Percentiles rank a stretch among this genome's conserved stretches.
phyloP scores from a whole-genome alignment of 495 filamentous ascomycete genomes.

The Cercophora scortea region DNA sequence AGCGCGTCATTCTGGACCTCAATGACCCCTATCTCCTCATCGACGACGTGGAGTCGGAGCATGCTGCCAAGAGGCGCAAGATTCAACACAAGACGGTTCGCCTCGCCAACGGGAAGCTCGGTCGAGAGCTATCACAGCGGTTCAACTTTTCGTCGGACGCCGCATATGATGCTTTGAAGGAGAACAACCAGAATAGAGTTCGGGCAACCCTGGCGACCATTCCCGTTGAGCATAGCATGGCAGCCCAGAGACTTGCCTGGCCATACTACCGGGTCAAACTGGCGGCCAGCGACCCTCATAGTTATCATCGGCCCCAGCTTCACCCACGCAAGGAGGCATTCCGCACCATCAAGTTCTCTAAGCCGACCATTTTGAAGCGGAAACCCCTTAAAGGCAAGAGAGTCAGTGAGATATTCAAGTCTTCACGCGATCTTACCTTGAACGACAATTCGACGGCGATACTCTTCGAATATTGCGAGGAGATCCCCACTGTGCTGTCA shows the following conservation, averaged over 20 bases:
- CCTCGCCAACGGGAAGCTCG: constrained; percentile 45
- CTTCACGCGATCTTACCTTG: constrained; percentile 68
- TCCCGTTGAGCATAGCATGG: constrained; percentile 82
- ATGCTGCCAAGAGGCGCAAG: constrained; percentile 40
- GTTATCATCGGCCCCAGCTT: constrained; percentile 76
- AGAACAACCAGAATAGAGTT: constrained; percentile 93
- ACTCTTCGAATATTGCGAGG: constrained; percentile 91
- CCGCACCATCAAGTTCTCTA: constrained; percentile 48
- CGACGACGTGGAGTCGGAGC: constrained; percentile 38
- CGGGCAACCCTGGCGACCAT: constrained; percentile 81
- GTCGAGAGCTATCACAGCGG: constrained; percentile 57
- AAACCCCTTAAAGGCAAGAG: constrained; percentile 73
- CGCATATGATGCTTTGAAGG: constrained; percentile 90
- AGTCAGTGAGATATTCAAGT: constrained; percentile 64
- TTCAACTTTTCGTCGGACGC: constrained; percentile 97
- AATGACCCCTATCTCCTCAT: constrained; percentile 85
- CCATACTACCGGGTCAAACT: constrained; percentile 89
- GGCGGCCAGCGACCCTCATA: constrained; percentile 68
- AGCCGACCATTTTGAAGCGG: constrained; percentile 61
- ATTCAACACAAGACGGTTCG: constrained; percentile 42
- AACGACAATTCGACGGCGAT: constrained; percentile 81
- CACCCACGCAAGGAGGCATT: constrained; percentile 48
- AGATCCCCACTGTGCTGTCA: constrained; percentile 81
- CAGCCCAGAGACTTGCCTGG: constrained; percentile 82
- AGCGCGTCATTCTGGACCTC: constrained; percentile 74